Evolutionary conservation across 2,329 filamentous ascomycete species (phyloP).

Genomic region (Monosporascus cannonballus): DNA sequence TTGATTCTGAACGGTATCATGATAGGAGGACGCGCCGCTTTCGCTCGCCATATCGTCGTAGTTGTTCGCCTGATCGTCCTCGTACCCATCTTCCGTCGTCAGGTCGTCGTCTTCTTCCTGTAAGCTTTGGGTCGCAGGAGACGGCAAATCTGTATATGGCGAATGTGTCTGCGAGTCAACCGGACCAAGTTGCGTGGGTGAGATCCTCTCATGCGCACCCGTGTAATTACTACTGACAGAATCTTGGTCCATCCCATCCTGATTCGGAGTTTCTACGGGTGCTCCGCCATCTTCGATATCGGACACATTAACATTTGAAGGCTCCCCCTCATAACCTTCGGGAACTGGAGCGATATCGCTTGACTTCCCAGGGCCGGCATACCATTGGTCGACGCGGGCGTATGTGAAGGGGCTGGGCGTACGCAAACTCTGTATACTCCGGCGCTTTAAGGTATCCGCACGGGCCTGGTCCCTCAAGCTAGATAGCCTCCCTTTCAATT

Average conservation of each 20-base stretch:
- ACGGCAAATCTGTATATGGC: conserved; percentile 1
- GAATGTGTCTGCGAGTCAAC: conserved; percentile 5
- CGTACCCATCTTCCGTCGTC: conserved; percentile 22
- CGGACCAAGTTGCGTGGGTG: conserved; percentile 14
- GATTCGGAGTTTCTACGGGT: neutral
- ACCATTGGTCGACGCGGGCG: conserved; percentile 52
- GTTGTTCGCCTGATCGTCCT: conserved; percentile 30
- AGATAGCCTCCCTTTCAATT: conserved; percentile 79
- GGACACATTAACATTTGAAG: conserved; percentile 7
- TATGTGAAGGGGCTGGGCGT: conserved; percentile 76
- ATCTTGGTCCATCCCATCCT: conserved; percentile 19
- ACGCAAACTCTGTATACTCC: conserved; percentile 69
- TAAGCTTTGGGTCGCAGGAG: conserved; percentile 18
- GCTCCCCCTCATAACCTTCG: conserved; percentile 6
- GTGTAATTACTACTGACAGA: conserved; percentile 22
- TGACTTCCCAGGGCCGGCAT: conserved; percentile 27
- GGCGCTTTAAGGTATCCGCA: conserved; percentile 70
- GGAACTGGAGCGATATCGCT: conserved; percentile 13
- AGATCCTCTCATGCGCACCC: conserved; percentile 18
- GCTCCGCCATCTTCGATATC: conserved; percentile 14
- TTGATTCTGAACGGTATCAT: conserved; percentile 52
- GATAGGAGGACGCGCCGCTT: conserved; percentile 57
- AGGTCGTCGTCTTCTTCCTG: conserved; percentile 24
- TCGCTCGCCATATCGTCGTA: conserved; percentile 46
- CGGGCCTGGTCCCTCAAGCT: conserved; percentile 71